Evolutionary conservation across 1,284 basidiomycete species (phyloP), one percentile per base, ranked within the genome.

Genomic region (Hemileia vastatrix): DNA sequence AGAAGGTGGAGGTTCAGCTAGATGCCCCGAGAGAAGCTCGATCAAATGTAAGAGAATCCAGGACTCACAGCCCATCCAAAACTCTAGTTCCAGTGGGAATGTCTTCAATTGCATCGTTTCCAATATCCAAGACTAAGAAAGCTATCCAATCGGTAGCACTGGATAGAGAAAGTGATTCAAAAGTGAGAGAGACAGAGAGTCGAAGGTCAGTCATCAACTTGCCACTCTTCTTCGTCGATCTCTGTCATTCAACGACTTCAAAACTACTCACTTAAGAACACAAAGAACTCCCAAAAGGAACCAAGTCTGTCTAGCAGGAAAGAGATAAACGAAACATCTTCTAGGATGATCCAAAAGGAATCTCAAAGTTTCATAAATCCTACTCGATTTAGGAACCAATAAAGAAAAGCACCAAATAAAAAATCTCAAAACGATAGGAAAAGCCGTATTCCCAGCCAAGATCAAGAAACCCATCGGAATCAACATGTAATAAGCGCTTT

Each of bases 311-410:
- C 69, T 69, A 0, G 90, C 86, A 0, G 94, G 94, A 71, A 98
- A 97, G 5, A 98, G 82, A 75, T 95, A 93, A 47, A 94, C 84
- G 73, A 90, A 97, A 78, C 94, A 81, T 64, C 93, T 83, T 23
- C 93, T 83, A n/a, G 94, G 94, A 72, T 97, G 94, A 72, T 97
- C 92, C 18, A 98, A 82, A 4, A 98, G 80, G 76, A 98, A 98
- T 63, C 86, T 85, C 1, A 95, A 79, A 0, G 91, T 91, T 77
- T 95, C 90, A 64, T 84, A 81, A 0, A 83, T 70, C 1, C 84
- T 81, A 6, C 87, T 89, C 0, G 72, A 70, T 6, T 73, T 72
- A 0, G 84, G 83, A 15, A 86, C 82, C 13, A 83, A 60, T 71
- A 86, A 86, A 19, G 84, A 82, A 51, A 87, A 71, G 8, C 77